phyloP scores from a whole-genome alignment of 1,284 basidiomycete species.

The Trichosporon sp. region DNA sequence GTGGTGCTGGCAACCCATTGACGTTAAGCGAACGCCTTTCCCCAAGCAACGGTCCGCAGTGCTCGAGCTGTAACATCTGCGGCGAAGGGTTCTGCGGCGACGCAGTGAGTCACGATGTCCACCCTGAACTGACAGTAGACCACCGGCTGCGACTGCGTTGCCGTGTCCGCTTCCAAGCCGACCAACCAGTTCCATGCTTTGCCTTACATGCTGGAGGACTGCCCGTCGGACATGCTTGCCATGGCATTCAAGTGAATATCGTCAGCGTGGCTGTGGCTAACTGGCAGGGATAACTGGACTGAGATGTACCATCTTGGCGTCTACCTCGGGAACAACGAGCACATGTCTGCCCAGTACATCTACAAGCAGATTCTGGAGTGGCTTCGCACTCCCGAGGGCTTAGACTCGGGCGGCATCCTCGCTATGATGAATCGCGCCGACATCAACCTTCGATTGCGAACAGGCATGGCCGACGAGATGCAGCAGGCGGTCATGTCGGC shows the following conservation, averaged over 20 bases:
- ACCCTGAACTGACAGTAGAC: constrained; percentile 2
- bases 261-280: not conserved
- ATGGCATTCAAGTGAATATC: constrained; percentile 22
- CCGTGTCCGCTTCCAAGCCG: constrained; percentile 17
- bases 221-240: constrained; percentile 22
- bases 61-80: constrained; percentile 22
- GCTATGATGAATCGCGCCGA: constrained; percentile 26
- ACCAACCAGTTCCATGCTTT: constrained; percentile 15
- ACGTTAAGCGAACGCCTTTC: constrained; percentile 21
- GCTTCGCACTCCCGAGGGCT: constrained; percentile 19
- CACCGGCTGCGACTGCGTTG: constrained; percentile 15
- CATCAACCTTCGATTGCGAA: constrained; percentile 21
- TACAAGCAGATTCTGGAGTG: constrained; percentile 18
- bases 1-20: not conserved
- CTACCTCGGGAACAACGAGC: constrained; percentile 11
- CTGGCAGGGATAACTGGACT: constrained; percentile 25
- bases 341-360: constrained; percentile 3
- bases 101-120: not conserved
- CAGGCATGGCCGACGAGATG: constrained; percentile 24
- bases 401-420: constrained; percentile 20
- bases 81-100: constrained; percentile 27
- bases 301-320: constrained; percentile 22
- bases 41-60: constrained; percentile 15
- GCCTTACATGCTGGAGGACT: constrained; percentile 20
- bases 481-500: constrained; percentile 18